Conservation (phyloP, 2,329 filamentous ascomycete genomes). For the Phialemoniopsis sp. region DNA sequence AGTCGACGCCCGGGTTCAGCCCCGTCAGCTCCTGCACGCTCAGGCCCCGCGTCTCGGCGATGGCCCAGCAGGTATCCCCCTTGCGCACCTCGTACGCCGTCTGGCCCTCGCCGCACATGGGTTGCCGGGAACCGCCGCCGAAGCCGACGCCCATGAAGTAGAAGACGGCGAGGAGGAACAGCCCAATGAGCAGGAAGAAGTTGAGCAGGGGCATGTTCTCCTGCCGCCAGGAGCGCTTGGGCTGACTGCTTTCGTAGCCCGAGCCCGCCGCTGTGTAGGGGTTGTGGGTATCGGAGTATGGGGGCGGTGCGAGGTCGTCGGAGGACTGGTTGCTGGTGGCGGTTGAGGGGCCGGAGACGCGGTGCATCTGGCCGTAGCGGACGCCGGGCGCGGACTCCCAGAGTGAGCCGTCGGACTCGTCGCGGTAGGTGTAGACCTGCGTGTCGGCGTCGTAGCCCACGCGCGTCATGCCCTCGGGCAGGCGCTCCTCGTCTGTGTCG, state of each 20-base stretch:
- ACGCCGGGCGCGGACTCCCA: conserved; percentile 42
- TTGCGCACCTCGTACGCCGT: conserved; percentile 32
- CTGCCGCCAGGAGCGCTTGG: conserved; percentile 41
- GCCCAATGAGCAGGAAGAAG: conserved; percentile 49
- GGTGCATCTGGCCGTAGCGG: conserved; percentile 38
- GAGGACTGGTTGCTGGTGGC: background rate
- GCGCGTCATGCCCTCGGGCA: conserved; percentile 43
- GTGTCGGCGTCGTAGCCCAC: conserved; percentile 47
- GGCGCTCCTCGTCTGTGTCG: conserved; percentile 33
- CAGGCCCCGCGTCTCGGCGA: conserved; percentile 37
- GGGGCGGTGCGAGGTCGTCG: conserved; percentile 3
- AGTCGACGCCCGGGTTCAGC: conserved; percentile 41
- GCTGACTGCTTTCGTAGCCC: background rate
- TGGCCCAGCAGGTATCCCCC: conserved; percentile 50
- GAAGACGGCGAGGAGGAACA: conserved; percentile 45
- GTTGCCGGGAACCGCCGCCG: conserved; percentile 9
- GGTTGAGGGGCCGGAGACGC: conserved; percentile 23
- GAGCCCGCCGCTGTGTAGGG: conserved; percentile 12
- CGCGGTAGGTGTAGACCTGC: conserved; percentile 41
- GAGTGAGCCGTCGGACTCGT: conserved; percentile 28
- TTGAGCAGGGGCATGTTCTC: conserved; percentile 53
- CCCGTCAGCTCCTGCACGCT: conserved; percentile 39
- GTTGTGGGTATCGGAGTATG: conserved; percentile 5
- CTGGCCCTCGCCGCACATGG: conserved; percentile 22
- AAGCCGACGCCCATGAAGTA: conserved; percentile 35